A percentile compares a stretch with the other conserved stretches of the same genome.
phyloP scores from a whole-genome alignment of 164 flowering plant genomes.

The Aristolochia fimbriata region DNA sequence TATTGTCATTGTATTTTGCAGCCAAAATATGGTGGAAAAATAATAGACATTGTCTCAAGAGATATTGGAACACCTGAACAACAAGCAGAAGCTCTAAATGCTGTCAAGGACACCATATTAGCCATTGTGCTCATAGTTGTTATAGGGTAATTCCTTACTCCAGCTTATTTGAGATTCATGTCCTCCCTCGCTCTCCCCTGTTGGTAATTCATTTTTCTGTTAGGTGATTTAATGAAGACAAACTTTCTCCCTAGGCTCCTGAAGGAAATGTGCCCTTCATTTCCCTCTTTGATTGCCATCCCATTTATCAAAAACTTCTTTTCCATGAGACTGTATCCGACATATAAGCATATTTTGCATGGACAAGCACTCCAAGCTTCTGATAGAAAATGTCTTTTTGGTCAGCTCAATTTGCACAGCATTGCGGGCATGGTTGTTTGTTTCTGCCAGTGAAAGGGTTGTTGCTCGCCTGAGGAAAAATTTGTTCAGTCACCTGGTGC shows the following conservation, averaged over 20 bases:
- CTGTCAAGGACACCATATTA: slow-evolving; percentile 61
- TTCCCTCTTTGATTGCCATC: too few species aligned
- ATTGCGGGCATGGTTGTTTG: slow-evolving; percentile 85
- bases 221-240: too few species aligned
- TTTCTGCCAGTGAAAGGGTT: slow-evolving; percentile 94
- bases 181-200: too few species aligned
- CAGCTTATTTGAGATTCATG: too few species aligned
- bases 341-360: too few species aligned
- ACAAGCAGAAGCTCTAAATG: slow-evolving; percentile 55
- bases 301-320: too few species aligned
- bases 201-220: too few species aligned
- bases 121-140: slow-evolving; percentile 59
- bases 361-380: too few species aligned
- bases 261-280: too few species aligned
- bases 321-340: too few species aligned
- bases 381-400: slow-evolving; percentile 3
- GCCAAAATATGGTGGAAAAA: slow-evolving; percentile 94
- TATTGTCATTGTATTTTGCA: slow-evolving; percentile 26
- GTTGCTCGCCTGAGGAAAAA: slow-evolving; percentile 83
- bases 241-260: too few species aligned
- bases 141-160: slow-evolving; percentile 45
- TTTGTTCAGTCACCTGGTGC: slow-evolving; percentile 71
- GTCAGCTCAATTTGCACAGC: slow-evolving; percentile 74
- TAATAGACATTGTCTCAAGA: slow-evolving; percentile 89
- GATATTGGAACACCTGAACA: slow-evolving; percentile 57